These are phyloP conservation scores for Solanum habrochaites DNA, from an alignment of 257 asterid genomes.

Conservation along the genomic window DNA sequence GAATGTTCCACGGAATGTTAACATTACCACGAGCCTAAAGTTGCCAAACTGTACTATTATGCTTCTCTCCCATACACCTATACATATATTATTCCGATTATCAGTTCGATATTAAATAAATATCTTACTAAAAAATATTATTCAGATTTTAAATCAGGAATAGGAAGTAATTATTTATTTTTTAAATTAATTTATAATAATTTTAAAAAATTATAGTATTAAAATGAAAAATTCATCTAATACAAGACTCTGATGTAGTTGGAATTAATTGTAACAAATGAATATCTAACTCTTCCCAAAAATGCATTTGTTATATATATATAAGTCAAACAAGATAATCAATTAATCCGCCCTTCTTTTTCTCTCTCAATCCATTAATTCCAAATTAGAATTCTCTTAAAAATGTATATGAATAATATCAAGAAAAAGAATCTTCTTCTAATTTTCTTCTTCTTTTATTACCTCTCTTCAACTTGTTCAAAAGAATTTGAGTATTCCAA, in stretches of 20 bases:
- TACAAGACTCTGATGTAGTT: too few species aligned
- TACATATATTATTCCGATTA: background rate
- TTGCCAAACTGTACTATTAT: background rate
- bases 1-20: slow-evolving; percentile 31
- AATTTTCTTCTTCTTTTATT: slow-evolving; percentile 5
- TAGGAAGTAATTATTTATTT: too few species aligned
- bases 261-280: background rate
- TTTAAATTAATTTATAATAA: too few species aligned
- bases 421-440: background rate
- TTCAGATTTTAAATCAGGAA: too few species aligned
- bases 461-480: slow-evolving; percentile 1
- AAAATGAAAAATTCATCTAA: too few species aligned
- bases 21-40: slow-evolving; percentile 15
- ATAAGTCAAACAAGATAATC: background rate
- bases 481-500: background rate
- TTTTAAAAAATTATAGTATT: too few species aligned
- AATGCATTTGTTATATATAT: background rate
- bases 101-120: too few species aligned
- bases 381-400: background rate
- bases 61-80: background rate
- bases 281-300: background rate
- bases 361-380: background rate
- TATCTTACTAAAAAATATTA: too few species aligned
- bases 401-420: slow-evolving; percentile 2
- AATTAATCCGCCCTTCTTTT: background rate